Base-by-base conservation (phyloP, 352 stramenopile species). In the Peronospora destructor region DNA sequence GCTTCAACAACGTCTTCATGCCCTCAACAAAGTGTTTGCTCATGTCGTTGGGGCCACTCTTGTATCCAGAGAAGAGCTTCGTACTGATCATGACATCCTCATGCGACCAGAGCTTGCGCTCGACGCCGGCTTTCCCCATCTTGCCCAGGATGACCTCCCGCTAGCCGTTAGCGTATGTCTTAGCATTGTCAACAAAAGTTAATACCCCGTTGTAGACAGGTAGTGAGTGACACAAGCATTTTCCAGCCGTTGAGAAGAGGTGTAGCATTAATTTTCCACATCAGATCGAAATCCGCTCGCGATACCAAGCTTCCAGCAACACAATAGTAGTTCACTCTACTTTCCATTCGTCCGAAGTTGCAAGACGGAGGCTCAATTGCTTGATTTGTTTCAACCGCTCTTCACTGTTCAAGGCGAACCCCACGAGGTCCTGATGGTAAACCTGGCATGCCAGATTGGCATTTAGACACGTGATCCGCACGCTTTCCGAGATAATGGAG, bases 381-480 rank as follows among this genome's bases (percentile, higher is more conserved):
- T 91, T 89, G 64, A 94, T 94, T 56, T 94, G 84, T 64, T 90
- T 90, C 38, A 94, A 55, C 2, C 84, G 79, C 41, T 90, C 84
- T 49, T 90, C 81, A 53, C 71, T 84, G 43, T 94, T 91, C 37
- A 86, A 61, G 2, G 71, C 59, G 46, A 89, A 92, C 12, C 83
- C 84, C 19, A 91, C 68, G 21, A 86, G 72, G 35, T 91, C 79
- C 40, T 94, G 81, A 49, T 94, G 81, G 45, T 87, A 85, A 10
- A 79, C 74, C 30, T 89, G 80, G 33, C 83, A 94, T 40, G 81
- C 81, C 21, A 91, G 42, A 56, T 91, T 94, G 5, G 83, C 83
- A 44, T 94, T 91, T 32, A 94, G 37, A 43, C 74, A 85, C 32
- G 83, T 91, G 21, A 89, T 59, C 2, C 81, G 76, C 21, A 91